Base-by-base conservation (phyloP, 1,139 yeast genomes). In the Blastobotrys elegans region DNA sequence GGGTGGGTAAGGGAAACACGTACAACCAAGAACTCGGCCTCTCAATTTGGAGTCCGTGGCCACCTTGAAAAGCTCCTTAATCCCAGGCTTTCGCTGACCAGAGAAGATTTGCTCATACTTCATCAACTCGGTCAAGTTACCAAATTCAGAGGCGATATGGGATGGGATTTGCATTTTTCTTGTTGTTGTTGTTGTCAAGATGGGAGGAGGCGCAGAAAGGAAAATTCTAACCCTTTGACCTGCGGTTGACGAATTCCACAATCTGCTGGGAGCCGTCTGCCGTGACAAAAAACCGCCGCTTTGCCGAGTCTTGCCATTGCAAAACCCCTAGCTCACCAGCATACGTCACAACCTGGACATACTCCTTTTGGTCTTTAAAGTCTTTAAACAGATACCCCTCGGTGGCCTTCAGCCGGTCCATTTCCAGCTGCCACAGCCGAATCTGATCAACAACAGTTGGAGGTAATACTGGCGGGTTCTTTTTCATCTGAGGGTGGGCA, bases 371-470 rank as follows among this genome's bases (percentile, higher is more conserved):
- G 53, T 75, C 83, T 22, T 82, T 73, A 64, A 92, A 92, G 60
- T 90, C 97, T 48, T 88, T 84, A 67, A 87, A 92, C 45, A 92
- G 67, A 54, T 84, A 90, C 0, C 99, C 99, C 35, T 84, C 89
- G 48, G 82, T 86, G 0, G 95, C 80, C 59, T 85, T 83, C 53
- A 92, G 86, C 67, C 99, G 77, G 64, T 92, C 98, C 71, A 90
- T 70, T 63, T 92, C 99, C 53, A 92, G 73, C 68, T 92, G 98
- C 99, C 99, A 92, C 48, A 92, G 73, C 61, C 82, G 83, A 56
- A 92, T 87, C 64, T 92, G 99, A 67, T 92, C 99, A 1, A 88
- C 89, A 7, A 92, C 96, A 0, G 96, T 94, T 0, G 97, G 96
- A 2, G 97, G 98, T 11, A 92, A 68, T 16, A 89, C 73, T 3